Evolutionary conservation across 768 basidiomycete species (phyloP).

Genomic region (Psilocybe tampanensis): DNA sequence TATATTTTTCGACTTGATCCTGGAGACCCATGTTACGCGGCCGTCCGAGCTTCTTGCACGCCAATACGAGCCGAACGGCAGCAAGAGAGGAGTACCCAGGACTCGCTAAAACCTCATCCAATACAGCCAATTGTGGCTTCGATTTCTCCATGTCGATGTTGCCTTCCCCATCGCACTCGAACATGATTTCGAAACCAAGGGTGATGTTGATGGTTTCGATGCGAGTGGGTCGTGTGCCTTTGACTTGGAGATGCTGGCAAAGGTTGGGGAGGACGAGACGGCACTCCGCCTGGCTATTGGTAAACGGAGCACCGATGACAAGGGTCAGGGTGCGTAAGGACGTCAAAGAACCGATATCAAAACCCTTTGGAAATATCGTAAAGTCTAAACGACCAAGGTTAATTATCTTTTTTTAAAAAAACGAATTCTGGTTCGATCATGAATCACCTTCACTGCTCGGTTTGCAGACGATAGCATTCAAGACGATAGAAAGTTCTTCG

Average conservation of each 20-base stretch:
- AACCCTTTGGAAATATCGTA: neutral
- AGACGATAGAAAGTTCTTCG: neutral
- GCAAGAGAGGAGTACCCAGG: neutral
- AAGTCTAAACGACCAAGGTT: neutral
- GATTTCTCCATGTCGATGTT: neutral
- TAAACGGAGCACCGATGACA: neutral
- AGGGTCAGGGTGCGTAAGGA: neutral
- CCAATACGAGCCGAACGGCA: neutral
- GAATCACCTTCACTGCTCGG: neutral
- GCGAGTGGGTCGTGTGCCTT: neutral
- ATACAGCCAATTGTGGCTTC: neutral
- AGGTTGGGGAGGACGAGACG: neutral
- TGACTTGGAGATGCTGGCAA: neutral
- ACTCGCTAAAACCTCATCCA: neutral
- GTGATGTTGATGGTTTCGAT: neutral
- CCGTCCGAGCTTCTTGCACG: neutral
- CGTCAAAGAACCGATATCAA: neutral
- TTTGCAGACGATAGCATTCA: neutral
- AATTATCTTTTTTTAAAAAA: neutral
- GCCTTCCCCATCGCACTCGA: neutral
- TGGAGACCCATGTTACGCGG: neutral
- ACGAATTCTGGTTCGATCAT: too few species aligned
- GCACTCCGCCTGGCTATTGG: neutral
- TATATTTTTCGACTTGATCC: neutral
- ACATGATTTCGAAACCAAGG: neutral